Base-by-base conservation (phyloP, 345 rosid genomes). In the Dipteronia sinensis region DNA sequence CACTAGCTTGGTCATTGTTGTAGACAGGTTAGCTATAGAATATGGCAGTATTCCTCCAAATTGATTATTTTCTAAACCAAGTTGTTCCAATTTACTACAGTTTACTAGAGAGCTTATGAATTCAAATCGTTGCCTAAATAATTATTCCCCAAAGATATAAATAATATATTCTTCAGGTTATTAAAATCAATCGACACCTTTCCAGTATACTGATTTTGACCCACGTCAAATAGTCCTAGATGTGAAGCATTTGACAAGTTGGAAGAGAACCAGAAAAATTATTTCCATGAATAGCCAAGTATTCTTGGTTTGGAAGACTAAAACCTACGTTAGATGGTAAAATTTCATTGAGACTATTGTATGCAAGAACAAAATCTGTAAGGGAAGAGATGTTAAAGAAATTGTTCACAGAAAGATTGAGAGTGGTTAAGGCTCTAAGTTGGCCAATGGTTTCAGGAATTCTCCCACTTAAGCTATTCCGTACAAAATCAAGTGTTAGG, bases 301-400 rank as follows among this genome's bases (percentile, higher is more conserved):
- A 19, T 66, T 46, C 1, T 16, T 74, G 73, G 20, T 64, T 73
- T 29, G 81, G 83, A 51, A 83, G 80, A 62, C n/a, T 12, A 27
- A 63, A 63, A 10, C 81, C 80, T n/a, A 83, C 16, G 17, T 74
- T 68, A 13, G 75, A 9, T 1, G 66, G 78, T 25, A 79, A 73
- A 7, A 13, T 25, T 7, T 78, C 78, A 4, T 34, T 63, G 19
- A 83, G 61, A 15, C 19, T 4, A 68, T 55, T 76, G 6, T 10
- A 12, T 77, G 3, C n/a, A 15, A 68, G 22, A 2, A 47, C 66
- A 67, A 67, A n/a, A 17, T 16, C 0, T 6, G n/a, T 6, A 2
- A 77, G 72, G 5, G 73, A 76, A 40, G 80, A 74, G 0, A 77
- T 40, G 71, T 83, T 77, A 31, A 27, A 69, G 10, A 83, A 55